Percentiles rank a stretch among this genome's conserved stretches.
These are phyloP conservation scores for Trypanosomatidae sp. DNA, from an alignment of 208 protist species.

Conservation along the genomic window DNA sequence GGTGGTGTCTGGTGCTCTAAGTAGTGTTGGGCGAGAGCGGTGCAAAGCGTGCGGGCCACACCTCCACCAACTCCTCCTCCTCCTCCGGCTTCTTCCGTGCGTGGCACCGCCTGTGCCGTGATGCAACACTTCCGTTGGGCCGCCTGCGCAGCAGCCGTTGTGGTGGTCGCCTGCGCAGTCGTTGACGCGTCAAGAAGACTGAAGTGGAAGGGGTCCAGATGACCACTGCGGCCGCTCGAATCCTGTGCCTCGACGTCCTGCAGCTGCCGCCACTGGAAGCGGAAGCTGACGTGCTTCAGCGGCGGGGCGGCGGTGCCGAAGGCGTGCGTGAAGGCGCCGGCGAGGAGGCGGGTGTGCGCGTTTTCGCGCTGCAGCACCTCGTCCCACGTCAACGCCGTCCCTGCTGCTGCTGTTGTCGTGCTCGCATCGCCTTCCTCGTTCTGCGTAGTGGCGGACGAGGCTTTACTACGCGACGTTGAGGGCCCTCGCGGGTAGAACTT, in stretches of 20 bases:
- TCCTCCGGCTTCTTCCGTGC: slow-evolving; percentile 45
- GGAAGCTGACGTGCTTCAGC: slow-evolving; percentile 48
- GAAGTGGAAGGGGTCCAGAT: slow-evolving; percentile 30
- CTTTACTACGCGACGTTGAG: background rate
- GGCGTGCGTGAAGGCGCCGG: slow-evolving; percentile 44
- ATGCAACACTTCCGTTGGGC: slow-evolving; percentile 52
- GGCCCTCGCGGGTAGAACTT: slow-evolving; percentile 35
- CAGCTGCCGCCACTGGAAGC: slow-evolving; percentile 71
- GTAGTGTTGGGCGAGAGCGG: too few relatives aligned
- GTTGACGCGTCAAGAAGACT: background rate
- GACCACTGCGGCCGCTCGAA: slow-evolving; percentile 11
- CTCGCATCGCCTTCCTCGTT: too few relatives aligned
- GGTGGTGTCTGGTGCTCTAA: too few relatives aligned
- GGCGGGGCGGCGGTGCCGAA: slow-evolving; percentile 62
- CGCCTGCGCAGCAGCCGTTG: slow-evolving; percentile 18
- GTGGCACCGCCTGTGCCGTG: slow-evolving; percentile 35
- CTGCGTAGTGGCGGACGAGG: too few relatives aligned
- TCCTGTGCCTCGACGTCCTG: slow-evolving; percentile 65
- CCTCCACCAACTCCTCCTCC: slow-evolving; percentile 8
- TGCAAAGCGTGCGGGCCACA: too few relatives aligned
- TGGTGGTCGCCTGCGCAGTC: background rate
- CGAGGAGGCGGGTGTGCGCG: slow-evolving; percentile 32
- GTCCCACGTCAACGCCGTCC: too few relatives aligned
- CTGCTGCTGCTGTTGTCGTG: too few relatives aligned
- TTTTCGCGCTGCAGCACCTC: slow-evolving; percentile 59